Evolutionary conservation across 169 alveolate species (phyloP), one percentile per base, ranked within the genome.

Genomic region (Eimeria acervulina): DNA sequence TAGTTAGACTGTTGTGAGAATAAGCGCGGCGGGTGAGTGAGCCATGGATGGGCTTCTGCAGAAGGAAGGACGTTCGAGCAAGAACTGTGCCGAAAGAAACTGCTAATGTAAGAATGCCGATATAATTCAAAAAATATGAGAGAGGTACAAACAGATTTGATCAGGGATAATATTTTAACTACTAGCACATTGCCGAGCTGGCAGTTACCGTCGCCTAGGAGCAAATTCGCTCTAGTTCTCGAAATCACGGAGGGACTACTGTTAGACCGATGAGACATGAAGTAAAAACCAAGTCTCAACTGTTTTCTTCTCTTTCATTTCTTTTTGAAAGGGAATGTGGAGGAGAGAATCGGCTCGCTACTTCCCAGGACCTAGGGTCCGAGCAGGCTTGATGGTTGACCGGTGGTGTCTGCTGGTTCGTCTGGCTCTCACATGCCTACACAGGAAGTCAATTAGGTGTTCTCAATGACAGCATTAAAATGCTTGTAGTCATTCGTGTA

Each of bases 371-470:
- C 47, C 33, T 31, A n/a, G 51, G 83, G 52, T 33, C 83, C 17
- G 51, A 28, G 51, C 83, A 72, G 52, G 52, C 83, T 33, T 13
- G 28, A 19, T 33, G 17, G 23, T 12, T 66, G 51, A 36, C 52
- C 21, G 83, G 52, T 21, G 83, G 40, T 72, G 83, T 72, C 83
- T 72, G 83, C 51, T 13, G 28, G 36, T 4, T 19, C 83, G 83
- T 6, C 83, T 36, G 52, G 0, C 12, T 36, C 83, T 28, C 52
- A 36, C 31, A 1, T 19, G 47, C 83, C 28, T 36, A 72, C 47
- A 72, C 28, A 5, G 83, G 83, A 13, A 13, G 36, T 72, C 47
- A 70, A 72, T 51, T 33, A 3, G 83, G 17, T 8, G 23, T 17
- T 15, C 36, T 72, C 52, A 72, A 4, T 36, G 83, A 17, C n/a